Evolutionary conservation across 2,329 filamentous ascomycete genomes (phyloP), one percentile per base, ranked within the genome.

Genomic region (Apiospora malaysiana): DNA sequence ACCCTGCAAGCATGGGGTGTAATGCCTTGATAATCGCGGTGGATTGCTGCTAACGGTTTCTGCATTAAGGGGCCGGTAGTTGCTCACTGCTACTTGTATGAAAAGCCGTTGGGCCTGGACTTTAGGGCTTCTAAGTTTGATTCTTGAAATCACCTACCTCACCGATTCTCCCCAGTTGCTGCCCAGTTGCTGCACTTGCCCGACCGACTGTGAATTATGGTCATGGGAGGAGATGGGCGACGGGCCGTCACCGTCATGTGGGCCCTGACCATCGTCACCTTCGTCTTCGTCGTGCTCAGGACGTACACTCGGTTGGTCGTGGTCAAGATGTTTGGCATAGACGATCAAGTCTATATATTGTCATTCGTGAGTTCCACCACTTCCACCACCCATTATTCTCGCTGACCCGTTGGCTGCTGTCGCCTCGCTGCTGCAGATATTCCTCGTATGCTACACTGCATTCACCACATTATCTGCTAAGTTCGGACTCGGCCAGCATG

Each of bases 161-260:
- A 25, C 23, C 12, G 18, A 32, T 27, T 56, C 9, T 18, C 8
- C 1, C 49, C 25, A 25, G 14, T 21, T 32, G 32, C 32, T 32
- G 3, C 23, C 47, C 10, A 4, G 12, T 8, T 16, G 42, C 8
- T 45, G 12, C 42, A 45, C 1, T 49, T 49, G n/a, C 21, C 47
- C 23, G 3, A 37, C 21, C 16, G 2, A 32, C 27, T 7, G 4
- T 3, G 4, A 21, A 21, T 6, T 3, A 59, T 59, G 51, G 51
- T 25, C 2, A 59, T 59, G 51, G 51, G 51, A 56, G 51, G 51
- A 37, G 51, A 59, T 9, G 51, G 51, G 7, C 51, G 25, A 18
- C 32, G 51, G 51, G 51, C 51, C 51, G 32, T 59, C 27, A 59
- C 51, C 2, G 51, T 59, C 25, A 59, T 59, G 51, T 59, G 51